Conservation (phyloP, 2,329 filamentous ascomycete genomes). For the Apiospora rasikravindrae region DNA sequence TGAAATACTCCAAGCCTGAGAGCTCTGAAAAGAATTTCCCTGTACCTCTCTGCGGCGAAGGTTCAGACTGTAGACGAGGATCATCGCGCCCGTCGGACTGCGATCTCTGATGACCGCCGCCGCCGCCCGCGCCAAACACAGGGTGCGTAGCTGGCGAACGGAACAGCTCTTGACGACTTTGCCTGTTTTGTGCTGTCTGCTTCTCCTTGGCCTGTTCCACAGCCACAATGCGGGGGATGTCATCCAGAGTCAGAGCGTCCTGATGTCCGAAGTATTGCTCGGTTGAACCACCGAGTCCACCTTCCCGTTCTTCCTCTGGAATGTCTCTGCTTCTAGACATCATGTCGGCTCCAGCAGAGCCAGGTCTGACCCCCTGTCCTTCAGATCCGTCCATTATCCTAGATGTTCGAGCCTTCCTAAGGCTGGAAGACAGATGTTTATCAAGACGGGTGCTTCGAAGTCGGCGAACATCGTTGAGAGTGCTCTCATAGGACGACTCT, state of each 20-base stretch:
- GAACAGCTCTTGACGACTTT: slow-evolving; percentile 72
- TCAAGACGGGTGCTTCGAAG: slow-evolving; percentile 92
- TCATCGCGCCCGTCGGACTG: slow-evolving; percentile 59
- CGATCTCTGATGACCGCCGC: slow-evolving; percentile 62
- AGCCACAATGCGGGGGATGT: slow-evolving; percentile 94
- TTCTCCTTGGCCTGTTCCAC: slow-evolving; percentile 95
- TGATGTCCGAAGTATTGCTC: slow-evolving; percentile 88
- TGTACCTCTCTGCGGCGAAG: slow-evolving; percentile 57
- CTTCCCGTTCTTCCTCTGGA: slow-evolving; percentile 79
- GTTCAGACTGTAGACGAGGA: slow-evolving; percentile 56
- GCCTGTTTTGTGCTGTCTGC: slow-evolving; percentile 78
- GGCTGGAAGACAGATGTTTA: slow-evolving; percentile 90
- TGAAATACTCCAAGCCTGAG: slow-evolving; percentile 95
- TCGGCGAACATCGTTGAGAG: slow-evolving; percentile 91
- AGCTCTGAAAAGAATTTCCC: slow-evolving; percentile 93
- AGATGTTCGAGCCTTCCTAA: slow-evolving; percentile 87
- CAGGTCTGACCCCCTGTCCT: slow-evolving; percentile 69
- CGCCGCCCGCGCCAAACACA: slow-evolving; percentile 58
- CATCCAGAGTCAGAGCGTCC: slow-evolving; percentile 91
- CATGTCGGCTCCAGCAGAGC: slow-evolving; percentile 68
- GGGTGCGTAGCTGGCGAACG: slow-evolving; percentile 63
- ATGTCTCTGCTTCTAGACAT: slow-evolving; percentile 61
- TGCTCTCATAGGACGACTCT: slow-evolving; percentile 88
- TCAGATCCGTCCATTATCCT: slow-evolving; percentile 90
- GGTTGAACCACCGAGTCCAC: slow-evolving; percentile 70